phyloP scores from a whole-genome alignment of 1,284 basidiomycete genomes.

The Wolfiporia cocos region DNA sequence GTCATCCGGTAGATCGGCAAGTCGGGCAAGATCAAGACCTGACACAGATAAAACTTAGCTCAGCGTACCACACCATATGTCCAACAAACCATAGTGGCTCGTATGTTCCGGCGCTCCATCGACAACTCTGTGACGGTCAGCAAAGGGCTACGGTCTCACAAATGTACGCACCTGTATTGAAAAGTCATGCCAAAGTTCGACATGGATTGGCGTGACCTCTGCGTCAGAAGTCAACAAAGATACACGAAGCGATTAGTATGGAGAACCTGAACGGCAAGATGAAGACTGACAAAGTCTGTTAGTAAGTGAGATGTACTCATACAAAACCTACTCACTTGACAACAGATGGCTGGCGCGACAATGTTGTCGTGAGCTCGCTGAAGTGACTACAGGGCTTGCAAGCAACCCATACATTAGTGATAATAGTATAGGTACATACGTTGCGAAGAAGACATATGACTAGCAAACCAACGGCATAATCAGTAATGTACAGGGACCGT shows the following conservation, averaged over 20 bases:
- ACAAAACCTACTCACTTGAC: slow-evolving; percentile 50
- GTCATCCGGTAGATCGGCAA: slow-evolving; percentile 74
- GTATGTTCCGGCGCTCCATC: slow-evolving; percentile 56
- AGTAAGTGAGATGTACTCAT: not conserved
- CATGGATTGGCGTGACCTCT: slow-evolving; percentile 48
- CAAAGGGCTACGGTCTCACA: too few relatives aligned
- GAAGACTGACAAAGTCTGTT: slow-evolving; percentile 45
- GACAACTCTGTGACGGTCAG: slow-evolving; percentile 43
- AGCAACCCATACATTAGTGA: too few relatives aligned
- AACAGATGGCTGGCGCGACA: slow-evolving; percentile 67
- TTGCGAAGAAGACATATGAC: slow-evolving; percentile 88
- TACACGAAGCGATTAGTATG: not conserved
- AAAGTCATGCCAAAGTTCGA: slow-evolving; percentile 67
- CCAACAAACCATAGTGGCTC: slow-evolving; percentile 56
- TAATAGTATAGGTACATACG: too few relatives aligned
- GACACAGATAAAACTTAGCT: not conserved
- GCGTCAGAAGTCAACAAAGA: slow-evolving; percentile 3
- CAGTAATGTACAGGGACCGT: not conserved
- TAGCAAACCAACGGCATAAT: slow-evolving; percentile 24
- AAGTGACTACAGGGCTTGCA: slow-evolving; percentile 51
- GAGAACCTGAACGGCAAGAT: slow-evolving; percentile 74
- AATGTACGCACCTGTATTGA: slow-evolving; percentile 74
- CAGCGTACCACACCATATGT: not conserved
- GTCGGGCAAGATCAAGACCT: slow-evolving; percentile 81
- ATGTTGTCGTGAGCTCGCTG: slow-evolving; percentile 57